Base-by-base conservation (phyloP, 768 basidiomycete species). In the Podaxis sp. region DNA sequence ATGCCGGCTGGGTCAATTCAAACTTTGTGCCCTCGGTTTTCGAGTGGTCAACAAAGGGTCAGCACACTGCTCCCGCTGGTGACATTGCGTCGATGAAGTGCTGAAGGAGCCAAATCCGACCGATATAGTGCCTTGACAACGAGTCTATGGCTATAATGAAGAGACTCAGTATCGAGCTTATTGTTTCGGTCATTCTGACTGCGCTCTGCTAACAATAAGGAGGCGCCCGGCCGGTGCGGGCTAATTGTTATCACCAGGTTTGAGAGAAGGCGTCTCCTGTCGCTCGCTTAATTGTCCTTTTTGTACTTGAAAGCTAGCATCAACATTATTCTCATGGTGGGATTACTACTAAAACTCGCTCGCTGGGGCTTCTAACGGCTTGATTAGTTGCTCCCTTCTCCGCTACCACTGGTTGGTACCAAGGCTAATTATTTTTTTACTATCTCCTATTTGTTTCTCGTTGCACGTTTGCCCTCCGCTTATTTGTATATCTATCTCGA, bases 341-440 rank as follows among this genome's bases (percentile, higher is more conserved):
- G 5, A 26, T 7, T 39, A 39, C 59, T 61, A 61, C 59, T 61
- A 61, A 61, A 28, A 54, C 59, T 46, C 59, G 52, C 36, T 52
- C 26, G 17, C 12, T 40, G 22, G 38, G 19, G 24, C 24, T 9
- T 9, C 8, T 40, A 13, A 12, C 39, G 22, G 4, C 6, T 13
- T 26, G 4, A 26, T 42, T 36, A 19, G 24, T 30, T 22, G 33
- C 49, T 39, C 48, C 19, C 52, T 12, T 52, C 59, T 42, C 17
- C 39, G 48, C 40, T 61, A 54, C 59, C 42, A 46, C 59, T 61
- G 59, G 59, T 24, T 61, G 52, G 59, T 61, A 61, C 22, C 36
- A 22, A 28, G 30, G 12, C 52, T 48, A 28, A 58, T 58, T 26
- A 53, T 46, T 42, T 46, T 42, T 38, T 8, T 15, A 4, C 28